A percentile compares a stretch with the other conserved stretches of the same genome.
These are phyloP conservation scores for Mycosphaerella arachidis DNA, from an alignment of 2,329 filamentous ascomycete species.

Conservation along the genomic window DNA sequence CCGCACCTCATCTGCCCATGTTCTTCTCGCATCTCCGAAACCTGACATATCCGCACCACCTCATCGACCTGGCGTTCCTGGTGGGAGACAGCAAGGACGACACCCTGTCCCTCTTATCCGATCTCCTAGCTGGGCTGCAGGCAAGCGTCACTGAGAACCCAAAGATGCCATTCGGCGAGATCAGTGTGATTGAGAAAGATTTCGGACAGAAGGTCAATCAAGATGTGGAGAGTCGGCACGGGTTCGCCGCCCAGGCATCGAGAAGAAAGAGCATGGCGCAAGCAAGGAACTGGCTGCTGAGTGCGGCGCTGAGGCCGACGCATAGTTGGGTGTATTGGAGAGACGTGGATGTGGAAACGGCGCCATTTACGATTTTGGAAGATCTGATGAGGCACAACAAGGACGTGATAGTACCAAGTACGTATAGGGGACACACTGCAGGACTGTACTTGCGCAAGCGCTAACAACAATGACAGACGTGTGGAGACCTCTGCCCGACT, in stretches of 20 bases:
- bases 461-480: conserved; percentile 53
- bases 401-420: conserved; percentile 96
- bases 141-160: conserved; percentile 62
- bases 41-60: conserved; percentile 92
- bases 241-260: conserved; percentile 91
- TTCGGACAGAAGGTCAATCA: conserved; percentile 98
- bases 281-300: conserved; percentile 93
- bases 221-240: conserved; percentile 94
- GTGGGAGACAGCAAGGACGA: conserved; percentile 96
- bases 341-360: conserved; percentile 96
- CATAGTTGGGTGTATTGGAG: conserved; percentile 99
- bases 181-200: conserved; percentile 97
- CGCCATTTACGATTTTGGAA: conserved; percentile 92
- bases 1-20: conserved; percentile 87
- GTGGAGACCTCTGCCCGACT: conserved; percentile 96
- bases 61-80: conserved; percentile 93
- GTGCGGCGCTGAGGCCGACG: conserved; percentile 84
- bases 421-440: conserved; percentile 41
- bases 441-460: conserved; percentile 39
- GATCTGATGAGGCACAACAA: conserved; percentile 99
- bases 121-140: conserved; percentile 75
- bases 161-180: conserved; percentile 84
- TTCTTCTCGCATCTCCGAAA: conserved; percentile 98
- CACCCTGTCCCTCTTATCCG: conserved; percentile 70
- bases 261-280: conserved; percentile 96